Percentiles rank a stretch among this genome's conserved stretches.
phyloP scores from a whole-genome alignment of 306 rosid species.

The Sesbania bispinosa region DNA sequence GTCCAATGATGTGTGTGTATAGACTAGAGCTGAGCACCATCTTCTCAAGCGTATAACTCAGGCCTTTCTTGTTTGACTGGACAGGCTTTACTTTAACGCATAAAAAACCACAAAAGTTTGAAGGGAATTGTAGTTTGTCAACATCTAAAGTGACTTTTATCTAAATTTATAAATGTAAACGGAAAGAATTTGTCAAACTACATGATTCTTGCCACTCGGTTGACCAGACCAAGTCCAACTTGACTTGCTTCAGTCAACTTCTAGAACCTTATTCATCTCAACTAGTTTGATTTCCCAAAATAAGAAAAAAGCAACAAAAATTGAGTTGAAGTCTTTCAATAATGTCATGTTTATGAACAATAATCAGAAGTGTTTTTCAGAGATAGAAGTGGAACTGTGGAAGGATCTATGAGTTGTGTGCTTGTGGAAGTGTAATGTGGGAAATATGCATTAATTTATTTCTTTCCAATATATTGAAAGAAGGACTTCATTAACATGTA shows the following conservation, averaged over 20 bases:
- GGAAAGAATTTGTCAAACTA: neutral
- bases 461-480: neutral
- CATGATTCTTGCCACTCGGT: neutral
- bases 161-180: neutral
- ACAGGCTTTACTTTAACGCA: neutral
- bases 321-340: neutral
- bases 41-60: neutral
- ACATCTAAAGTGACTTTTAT: neutral
- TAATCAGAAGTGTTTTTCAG: neutral
- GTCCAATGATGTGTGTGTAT: neutral
- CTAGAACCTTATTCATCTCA: neutral
- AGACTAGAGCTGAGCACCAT: neutral
- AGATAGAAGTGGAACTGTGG: neutral
- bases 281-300: neutral
- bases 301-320: neutral
- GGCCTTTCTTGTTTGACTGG: neutral
- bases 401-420: constrained; percentile 8
- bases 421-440: neutral
- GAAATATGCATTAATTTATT: neutral
- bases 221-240: constrained; percentile 31
- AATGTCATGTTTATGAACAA: neutral
- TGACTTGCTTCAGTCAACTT: too few species aligned
- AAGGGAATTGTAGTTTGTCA: neutral
- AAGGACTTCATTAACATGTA: neutral
- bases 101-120: neutral